Evolutionary conservation across 2,329 filamentous ascomycete species (phyloP).

Genomic region (Lasiodiplodia sp.): DNA sequence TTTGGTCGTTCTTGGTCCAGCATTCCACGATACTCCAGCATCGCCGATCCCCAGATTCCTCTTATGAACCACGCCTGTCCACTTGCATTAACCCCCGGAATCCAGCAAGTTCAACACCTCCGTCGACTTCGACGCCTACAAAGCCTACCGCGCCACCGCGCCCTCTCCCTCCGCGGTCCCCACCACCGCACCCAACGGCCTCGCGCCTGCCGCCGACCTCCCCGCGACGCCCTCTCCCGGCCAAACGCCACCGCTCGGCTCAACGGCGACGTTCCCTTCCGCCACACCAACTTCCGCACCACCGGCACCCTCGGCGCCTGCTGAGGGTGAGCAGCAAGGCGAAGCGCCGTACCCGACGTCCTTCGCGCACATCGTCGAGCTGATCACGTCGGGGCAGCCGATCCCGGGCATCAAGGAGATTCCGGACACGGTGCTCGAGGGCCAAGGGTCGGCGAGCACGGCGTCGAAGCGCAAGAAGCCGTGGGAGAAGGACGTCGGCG

Average conservation of each 20-base stretch:
- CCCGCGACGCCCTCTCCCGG: slow-evolving; percentile 8
- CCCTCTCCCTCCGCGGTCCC: slow-evolving; percentile 5
- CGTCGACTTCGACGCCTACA: slow-evolving; percentile 73
- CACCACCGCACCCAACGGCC: slow-evolving; percentile 13
- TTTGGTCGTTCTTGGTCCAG: neutral
- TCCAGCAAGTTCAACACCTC: slow-evolving; percentile 52
- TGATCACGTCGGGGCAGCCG: slow-evolving; percentile 81
- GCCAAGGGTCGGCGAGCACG: slow-evolving; percentile 67
- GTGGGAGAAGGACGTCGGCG: slow-evolving; percentile 68
- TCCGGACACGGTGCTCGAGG: slow-evolving; percentile 77
- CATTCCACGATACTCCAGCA: neutral
- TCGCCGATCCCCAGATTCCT: neutral
- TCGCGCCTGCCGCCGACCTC: slow-evolving; percentile 6
- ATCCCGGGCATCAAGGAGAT: slow-evolving; percentile 90
- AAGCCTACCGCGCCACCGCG: slow-evolving; percentile 61
- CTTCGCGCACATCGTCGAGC: slow-evolving; percentile 84
- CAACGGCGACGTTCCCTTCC: slow-evolving; percentile 32
- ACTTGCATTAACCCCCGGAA: slow-evolving; percentile 34
- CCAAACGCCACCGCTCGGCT: slow-evolving; percentile 30
- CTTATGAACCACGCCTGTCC: neutral
- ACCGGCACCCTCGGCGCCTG: neutral
- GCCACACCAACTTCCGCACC: slow-evolving; percentile 16
- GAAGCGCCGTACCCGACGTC: slow-evolving; percentile 77
- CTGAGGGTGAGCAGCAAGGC: neutral
- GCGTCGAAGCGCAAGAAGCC: slow-evolving; percentile 69